Conservation (phyloP, 805 yeast species). For the Starmerella bacillaris region DNA sequence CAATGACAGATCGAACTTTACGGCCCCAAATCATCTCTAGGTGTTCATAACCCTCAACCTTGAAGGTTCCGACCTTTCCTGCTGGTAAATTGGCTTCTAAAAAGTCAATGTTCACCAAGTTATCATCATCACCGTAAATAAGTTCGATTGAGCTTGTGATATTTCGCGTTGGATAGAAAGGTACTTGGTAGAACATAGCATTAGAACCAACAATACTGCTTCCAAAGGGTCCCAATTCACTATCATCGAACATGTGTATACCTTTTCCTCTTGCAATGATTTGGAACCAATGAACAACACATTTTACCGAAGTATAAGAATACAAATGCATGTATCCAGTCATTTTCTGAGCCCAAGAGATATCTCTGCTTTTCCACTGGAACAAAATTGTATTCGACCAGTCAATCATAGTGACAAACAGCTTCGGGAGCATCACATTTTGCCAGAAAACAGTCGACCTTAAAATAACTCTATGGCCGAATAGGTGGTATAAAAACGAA, state of each 20-base stretch:
- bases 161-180: conserved; percentile 47
- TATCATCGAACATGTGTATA: conserved; percentile 88
- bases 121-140: conserved; percentile 64
- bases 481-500: conserved; percentile 44
- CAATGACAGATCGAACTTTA: conserved; percentile 29
- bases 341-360: conserved; percentile 52
- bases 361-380: conserved; percentile 63
- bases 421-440: conserved; percentile 54
- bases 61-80: conserved; percentile 33
- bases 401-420: conserved; percentile 58
- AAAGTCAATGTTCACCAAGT: conserved; percentile 68
- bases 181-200: conserved; percentile 30
- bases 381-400: conserved; percentile 47
- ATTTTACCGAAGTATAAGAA: conserved; percentile 79
- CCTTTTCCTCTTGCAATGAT: conserved; percentile 48
- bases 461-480: conserved; percentile 56
- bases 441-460: conserved; percentile 72
- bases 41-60: conserved; percentile 51
- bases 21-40: conserved; percentile 80
- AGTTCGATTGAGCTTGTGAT: conserved; percentile 56
- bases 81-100: conserved; percentile 54
- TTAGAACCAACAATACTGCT: conserved; percentile 19
- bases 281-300: conserved; percentile 93
- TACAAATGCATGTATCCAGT: conserved; percentile 75
- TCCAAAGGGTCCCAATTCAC: conserved; percentile 21